Percentiles rank a stretch among this genome's conserved stretches.
These are phyloP conservation scores for Clonostachys sp. DNA, from an alignment of 2,329 filamentous ascomycete genomes.

Conservation along the genomic window DNA sequence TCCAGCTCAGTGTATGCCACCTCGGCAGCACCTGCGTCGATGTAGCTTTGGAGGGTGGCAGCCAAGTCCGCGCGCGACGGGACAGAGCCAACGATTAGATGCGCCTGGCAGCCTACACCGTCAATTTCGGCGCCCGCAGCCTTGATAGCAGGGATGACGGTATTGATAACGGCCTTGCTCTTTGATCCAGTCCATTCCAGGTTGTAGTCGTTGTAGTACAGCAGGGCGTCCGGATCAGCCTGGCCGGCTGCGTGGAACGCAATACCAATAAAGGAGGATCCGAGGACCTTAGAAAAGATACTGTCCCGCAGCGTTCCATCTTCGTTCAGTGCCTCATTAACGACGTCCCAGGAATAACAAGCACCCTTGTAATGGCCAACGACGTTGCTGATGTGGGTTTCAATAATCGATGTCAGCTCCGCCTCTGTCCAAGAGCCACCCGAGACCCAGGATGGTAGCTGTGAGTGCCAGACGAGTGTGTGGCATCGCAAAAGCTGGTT, in stretches of 20 bases:
- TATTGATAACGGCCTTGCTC: constrained; percentile 33
- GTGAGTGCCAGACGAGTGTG: constrained; percentile 42
- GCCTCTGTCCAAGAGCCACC: constrained; percentile 46
- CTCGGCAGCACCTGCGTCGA: constrained; percentile 41
- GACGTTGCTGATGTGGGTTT: constrained; percentile 54
- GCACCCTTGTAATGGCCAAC: constrained; percentile 53
- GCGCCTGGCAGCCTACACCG: constrained; percentile 57
- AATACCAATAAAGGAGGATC: constrained; percentile 50
- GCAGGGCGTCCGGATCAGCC: constrained; percentile 49
- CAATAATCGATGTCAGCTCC: constrained; percentile 46
- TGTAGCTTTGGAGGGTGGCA: constrained; percentile 43
- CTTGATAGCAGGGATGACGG: constrained; percentile 36
- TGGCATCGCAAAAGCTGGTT: constrained; percentile 58
- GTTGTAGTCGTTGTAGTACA: constrained; percentile 57
- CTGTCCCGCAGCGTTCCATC: constrained; percentile 45
- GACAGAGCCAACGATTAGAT: constrained; percentile 52
- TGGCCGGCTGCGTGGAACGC: constrained; percentile 52
- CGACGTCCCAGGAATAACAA: constrained; percentile 62
- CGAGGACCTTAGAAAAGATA: constrained; percentile 51
- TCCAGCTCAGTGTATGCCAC: constrained; percentile 60
- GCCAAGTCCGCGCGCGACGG: constrained; percentile 37
- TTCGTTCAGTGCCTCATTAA: constrained; percentile 59
- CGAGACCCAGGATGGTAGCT: constrained; percentile 20
- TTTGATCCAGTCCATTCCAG: constrained; percentile 49
- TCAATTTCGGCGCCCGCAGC: constrained; percentile 51